Conservation (phyloP, 495 filamentous ascomycete genomes). For the Penicillium roqueforti region DNA sequence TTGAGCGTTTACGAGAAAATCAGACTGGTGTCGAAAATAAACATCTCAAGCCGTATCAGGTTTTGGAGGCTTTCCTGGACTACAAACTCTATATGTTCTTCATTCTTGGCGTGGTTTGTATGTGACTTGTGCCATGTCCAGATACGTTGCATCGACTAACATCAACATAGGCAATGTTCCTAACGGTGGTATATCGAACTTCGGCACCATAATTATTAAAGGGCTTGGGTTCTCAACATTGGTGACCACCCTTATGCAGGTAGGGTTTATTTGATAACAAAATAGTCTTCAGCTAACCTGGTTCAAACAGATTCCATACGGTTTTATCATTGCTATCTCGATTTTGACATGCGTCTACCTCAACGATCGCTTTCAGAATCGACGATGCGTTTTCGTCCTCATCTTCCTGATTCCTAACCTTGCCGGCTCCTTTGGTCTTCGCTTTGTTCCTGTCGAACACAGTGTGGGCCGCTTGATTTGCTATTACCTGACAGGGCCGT, state of each 20-base stretch:
- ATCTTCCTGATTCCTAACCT: constrained; percentile 55
- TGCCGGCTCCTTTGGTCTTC: constrained; percentile 51
- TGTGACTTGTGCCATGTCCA: not conserved
- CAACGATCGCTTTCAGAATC: constrained; percentile 54
- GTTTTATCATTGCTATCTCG: constrained; percentile 52
- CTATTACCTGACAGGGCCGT: constrained; percentile 56
- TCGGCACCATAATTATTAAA: constrained; percentile 58
- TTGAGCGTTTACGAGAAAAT: constrained; percentile 56
- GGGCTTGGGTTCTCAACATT: constrained; percentile 57
- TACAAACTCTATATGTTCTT: constrained; percentile 62
- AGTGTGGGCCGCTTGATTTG: constrained; percentile 50
- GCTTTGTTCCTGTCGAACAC: constrained; percentile 45
- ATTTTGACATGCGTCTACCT: constrained; percentile 54
- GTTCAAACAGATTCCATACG: constrained; percentile 51
- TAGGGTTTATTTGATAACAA: constrained; percentile 10
- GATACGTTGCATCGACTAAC: not conserved
- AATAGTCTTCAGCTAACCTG: constrained; percentile 14
- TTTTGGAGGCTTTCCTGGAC: constrained; percentile 54
- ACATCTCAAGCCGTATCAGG: constrained; percentile 54
- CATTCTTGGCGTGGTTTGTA: constrained; percentile 48
- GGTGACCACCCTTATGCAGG: constrained; percentile 46
- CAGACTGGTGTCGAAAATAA: constrained; percentile 66
- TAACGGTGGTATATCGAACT: constrained; percentile 54
- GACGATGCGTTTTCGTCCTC: constrained; percentile 52
- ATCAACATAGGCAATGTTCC: constrained; percentile 35